phyloP scores from a whole-genome alignment of 441 rosid species.

The Hypseocharis bilobata region DNA sequence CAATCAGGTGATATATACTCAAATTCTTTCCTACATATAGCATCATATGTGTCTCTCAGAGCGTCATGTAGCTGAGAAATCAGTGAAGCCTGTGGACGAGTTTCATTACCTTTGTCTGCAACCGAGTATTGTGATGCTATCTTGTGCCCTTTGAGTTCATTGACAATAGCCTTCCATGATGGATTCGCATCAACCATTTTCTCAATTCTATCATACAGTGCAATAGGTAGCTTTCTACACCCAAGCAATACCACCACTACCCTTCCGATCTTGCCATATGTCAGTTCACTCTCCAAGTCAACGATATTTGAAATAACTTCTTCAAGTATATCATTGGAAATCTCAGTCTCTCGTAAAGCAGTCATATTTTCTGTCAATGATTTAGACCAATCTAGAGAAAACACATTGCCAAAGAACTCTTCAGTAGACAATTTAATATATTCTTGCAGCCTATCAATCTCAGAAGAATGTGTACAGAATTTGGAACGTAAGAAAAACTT shows the following conservation, averaged over 20 bases:
- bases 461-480: background rate
- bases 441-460: conserved; percentile 11
- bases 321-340: conserved; percentile 19
- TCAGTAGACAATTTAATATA: conserved; percentile 16
- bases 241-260: conserved; percentile 34
- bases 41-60: conserved; percentile 25
- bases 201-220: conserved; percentile 12
- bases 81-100: background rate
- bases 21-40: conserved; percentile 22
- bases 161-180: conserved; percentile 26
- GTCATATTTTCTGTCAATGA: conserved; percentile 26
- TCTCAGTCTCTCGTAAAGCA: conserved; percentile 26
- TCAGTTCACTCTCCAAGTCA: conserved; percentile 13
- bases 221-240: conserved; percentile 16
- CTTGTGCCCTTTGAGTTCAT: conserved; percentile 10
- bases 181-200: conserved; percentile 13
- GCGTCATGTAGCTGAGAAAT: conserved; percentile 23
- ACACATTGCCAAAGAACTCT: conserved; percentile 22
- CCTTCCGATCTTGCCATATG: conserved; percentile 34
- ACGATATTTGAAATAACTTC: conserved; percentile 15
- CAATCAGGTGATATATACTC: conserved; percentile 36
- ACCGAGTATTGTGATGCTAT: background rate
- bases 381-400: conserved; percentile 33
- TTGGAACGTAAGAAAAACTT: conserved; percentile 28
- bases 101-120: background rate